Evolutionary conservation across 768 basidiomycete species (phyloP).

Genomic region (Hericium erinaceus): DNA sequence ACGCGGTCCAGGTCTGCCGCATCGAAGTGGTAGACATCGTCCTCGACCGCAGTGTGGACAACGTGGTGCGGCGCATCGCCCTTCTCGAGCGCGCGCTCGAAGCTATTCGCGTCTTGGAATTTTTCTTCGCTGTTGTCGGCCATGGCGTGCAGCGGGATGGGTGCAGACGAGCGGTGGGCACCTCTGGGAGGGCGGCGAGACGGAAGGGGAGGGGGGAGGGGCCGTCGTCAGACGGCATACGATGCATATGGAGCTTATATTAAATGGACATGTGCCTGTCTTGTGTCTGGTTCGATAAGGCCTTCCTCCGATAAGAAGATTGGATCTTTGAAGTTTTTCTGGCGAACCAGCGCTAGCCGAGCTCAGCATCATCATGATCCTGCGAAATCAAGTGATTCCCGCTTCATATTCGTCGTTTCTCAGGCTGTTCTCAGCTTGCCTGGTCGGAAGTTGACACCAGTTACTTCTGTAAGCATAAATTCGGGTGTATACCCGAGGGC

Average conservation of each 20-base stretch:
- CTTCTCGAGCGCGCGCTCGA: slow-evolving; percentile 17
- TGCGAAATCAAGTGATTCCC: no score
- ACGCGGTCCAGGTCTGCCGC: slow-evolving; percentile 60
- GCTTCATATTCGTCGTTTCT: no score
- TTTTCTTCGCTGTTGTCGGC: neutral
- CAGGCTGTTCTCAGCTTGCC: no score
- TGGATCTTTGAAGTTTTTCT: neutral
- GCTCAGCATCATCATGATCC: no score
- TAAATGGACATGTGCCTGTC: neutral
- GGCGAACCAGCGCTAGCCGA: no score
- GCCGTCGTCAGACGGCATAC: neutral
- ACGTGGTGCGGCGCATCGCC: slow-evolving; percentile 17
- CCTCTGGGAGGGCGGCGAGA: neutral
- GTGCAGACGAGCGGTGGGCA: neutral
- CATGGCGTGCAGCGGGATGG: neutral
- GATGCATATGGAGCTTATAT: neutral
- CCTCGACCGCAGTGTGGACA: slow-evolving; percentile 8
- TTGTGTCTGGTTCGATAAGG: neutral
- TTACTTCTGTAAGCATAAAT: no score
- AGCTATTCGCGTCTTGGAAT: neutral
- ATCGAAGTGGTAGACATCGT: slow-evolving; percentile 36
- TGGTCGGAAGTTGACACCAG: no score
- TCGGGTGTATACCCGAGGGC: no score
- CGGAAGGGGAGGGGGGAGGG: neutral
- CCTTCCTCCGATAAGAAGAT: neutral